Evolutionary conservation across 202 grass and related monocot species (phyloP), one percentile per base, ranked within the genome.

Genomic region (Cymbopogon flexuosus): DNA sequence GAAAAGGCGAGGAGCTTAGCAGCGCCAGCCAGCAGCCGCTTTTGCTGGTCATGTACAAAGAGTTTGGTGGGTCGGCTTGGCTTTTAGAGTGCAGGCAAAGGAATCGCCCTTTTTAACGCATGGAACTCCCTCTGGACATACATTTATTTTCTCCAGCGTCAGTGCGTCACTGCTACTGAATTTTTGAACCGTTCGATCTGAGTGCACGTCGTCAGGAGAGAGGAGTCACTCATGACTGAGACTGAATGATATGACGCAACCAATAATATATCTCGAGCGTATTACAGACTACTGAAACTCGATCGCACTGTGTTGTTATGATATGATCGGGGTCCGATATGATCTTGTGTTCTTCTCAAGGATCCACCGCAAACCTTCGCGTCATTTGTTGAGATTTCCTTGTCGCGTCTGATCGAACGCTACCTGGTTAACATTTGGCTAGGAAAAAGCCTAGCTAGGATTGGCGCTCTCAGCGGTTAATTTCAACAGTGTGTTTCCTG

Each of bases 41-140:
- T 84, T 89, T 56, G 78, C 71, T 85, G 83, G 66, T 85, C 82
- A 73, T 82, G 83, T 73, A 82, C 83, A 75, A 68, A 74, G 90
- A 80, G 91, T 87, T 90, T 78, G 91, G 87, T 93, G 77, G 87
- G 88, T 93, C 85, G 74, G 61, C 77, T 73, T 90, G 84, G 79
- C 13, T 90, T 93, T 93, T 93, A 90, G 91, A 90, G 91, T 93
- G 81, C 69, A 75, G 81, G 71, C 81, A 83, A 93, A 93, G 91
- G 65, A 83, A 93, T 66, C 79, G 31, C 0, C 78, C 65, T 71
- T 89, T 83, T 61, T 75, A 39, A 70, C 30, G 33, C 12, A 15
- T 19, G 34, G 24, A 3, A 43, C 43, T 24, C n/a, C 4, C 4
- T 72, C 46, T 24, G 21, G 15, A 6, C 77, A 23, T 78, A 54